Base-by-base conservation (phyloP, 306 rosid species). In the Aeschynomene evenia region DNA sequence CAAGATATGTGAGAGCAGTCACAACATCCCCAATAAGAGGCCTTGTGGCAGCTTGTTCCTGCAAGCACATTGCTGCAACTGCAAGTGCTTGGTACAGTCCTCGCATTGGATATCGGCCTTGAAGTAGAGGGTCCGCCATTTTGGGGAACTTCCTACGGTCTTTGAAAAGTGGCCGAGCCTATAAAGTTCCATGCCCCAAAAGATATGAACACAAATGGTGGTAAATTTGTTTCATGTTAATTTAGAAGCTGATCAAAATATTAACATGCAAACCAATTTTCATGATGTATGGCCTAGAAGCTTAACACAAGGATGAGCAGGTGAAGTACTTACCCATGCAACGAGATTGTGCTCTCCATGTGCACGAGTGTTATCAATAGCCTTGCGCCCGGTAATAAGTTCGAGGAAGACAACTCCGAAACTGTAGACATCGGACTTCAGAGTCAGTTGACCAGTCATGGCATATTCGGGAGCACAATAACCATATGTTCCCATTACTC, bases 11-110 rank as follows among this genome's bases (percentile, higher is more conserved):
- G 75, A 92, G 94, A 50, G 98, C 98, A 63, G 98, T 92, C 75
- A 92, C 98, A 15, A 92, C 98, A 66, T 92, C 98, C 61, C 98
- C 96, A 0, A 92, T 92, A 20, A 92, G 90, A 81, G 98, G 98
- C 71, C 98, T 85, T 13, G 96, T 89, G 42, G 98, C 90, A 39
- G 98, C 98, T 80, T 89, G 98, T 60, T 89, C 98, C 78, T 92
- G 98, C 79, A 92, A 80, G 78, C 98, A 92, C 98, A 92, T 92
- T 52, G 98, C 98, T 53, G 98, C 98, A 81, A 92, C 98, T 15
- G 98, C 98, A 46, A 89, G 91, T 59, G 98, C 98, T 81, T 92
- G 98, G 77, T 92, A 92, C 49, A 92, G 92, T 53, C 96, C 98
- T 53, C 98, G 85, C 89, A 86, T 87, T 20, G 98, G 98, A 66